Conservation (phyloP, 129 eudicot species). For the Solidago caesia region DNA sequence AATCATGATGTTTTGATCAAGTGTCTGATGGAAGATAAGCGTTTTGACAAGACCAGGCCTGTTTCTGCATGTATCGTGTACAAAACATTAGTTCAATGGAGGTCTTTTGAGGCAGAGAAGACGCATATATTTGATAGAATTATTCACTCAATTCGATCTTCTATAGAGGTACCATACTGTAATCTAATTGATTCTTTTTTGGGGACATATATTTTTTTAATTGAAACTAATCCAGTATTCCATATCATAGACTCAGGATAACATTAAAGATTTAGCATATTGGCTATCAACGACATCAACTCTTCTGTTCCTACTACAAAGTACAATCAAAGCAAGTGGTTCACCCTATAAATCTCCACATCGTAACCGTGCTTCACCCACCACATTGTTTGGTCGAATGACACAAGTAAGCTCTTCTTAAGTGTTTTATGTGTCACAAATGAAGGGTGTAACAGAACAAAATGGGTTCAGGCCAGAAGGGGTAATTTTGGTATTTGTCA, state of each 20-base stretch:
- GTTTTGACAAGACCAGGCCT: constrained; percentile 83
- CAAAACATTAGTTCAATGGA: constrained; percentile 94
- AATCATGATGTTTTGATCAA: constrained; percentile 85
- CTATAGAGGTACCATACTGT: constrained; percentile 68
- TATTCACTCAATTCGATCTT: constrained; percentile 75
- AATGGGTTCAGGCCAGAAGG: background rate
- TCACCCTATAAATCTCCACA: constrained; percentile 61
- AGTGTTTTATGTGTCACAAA: constrained; percentile 7
- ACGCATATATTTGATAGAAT: constrained; percentile 87
- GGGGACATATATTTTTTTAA: constrained; percentile 1
- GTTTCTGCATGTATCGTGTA: constrained; percentile 86
- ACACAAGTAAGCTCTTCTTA: constrained; percentile 61
- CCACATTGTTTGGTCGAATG: constrained; percentile 82
- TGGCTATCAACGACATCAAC: constrained; percentile 94
- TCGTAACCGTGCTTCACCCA: constrained; percentile 74
- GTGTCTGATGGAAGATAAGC: constrained; percentile 82
- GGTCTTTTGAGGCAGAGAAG: constrained; percentile 98
- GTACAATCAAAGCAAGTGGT: constrained; percentile 87
- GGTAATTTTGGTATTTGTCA: background rate
- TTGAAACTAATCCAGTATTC: constrained; percentile 22
- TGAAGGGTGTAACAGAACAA: background rate
- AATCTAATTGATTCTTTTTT: background rate
- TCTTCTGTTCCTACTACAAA: constrained; percentile 84
- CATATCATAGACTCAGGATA: constrained; percentile 58
- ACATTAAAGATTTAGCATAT: constrained; percentile 65